Evolutionary conservation across 305 asterid species (phyloP), one percentile per base, ranked within the genome.

Genomic region (Fraxinus sp.): DNA sequence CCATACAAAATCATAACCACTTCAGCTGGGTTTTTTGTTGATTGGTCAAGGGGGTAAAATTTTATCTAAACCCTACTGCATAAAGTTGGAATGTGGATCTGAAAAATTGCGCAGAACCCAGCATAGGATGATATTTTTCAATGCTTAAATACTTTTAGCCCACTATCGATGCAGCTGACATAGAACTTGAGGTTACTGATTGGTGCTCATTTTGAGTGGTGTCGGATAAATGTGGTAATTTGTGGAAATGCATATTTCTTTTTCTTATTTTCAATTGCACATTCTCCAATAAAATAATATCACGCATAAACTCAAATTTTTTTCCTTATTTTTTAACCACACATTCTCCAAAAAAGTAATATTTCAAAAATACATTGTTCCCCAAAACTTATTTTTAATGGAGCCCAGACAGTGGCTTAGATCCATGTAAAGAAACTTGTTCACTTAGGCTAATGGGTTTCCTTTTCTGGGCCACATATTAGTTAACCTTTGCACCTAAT

Each of bases 401-500:
- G 49, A 41, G 49, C 49, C 14, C 49, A 9, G 2, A 41, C 49
- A 41, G 49, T 0, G 49, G 49, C 49, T 7, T 41, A 41, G 55
- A 14, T 3, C 18, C 59, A 49, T 49, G 20, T 49, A 49, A 14
- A 14, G 59, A 49, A 43, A 11, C n/a, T 1, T 43, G 55, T 43
- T 43, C 55, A 49, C 59, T 49, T 49, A 11, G 7, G 59, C 20
- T 41, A 41, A 13, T 49, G 59, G 6, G 59, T 4, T 49, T 49
- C 59, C 20, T 1, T 49, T 49, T 49, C 20, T 49, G 20, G 59
- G 57, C 59, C 20, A 14, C 59, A 14, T 49, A 49, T 49, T 55
- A n/a, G 66, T 55, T 55, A 55, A 49, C 82, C 68, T 82, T 70
- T 82, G 74, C 78, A 75, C 79, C 59, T 4, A 49, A 49, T 49